Base-by-base conservation (phyloP, 805 yeast genomes). In the Ogataea sp. region DNA sequence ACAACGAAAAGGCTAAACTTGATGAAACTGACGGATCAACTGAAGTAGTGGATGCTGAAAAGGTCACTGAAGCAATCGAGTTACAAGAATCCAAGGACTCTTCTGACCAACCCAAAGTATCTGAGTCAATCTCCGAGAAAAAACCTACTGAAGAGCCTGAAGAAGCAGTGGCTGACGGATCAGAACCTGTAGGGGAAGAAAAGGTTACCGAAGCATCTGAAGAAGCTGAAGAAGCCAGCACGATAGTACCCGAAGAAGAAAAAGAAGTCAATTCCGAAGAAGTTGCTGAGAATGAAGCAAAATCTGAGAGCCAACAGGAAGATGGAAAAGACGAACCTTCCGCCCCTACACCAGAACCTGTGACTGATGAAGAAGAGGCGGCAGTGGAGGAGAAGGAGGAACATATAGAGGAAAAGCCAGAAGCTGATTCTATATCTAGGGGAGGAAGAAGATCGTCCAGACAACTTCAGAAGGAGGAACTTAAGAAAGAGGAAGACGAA, bases 341-440 rank as follows among this genome's bases (percentile, higher is more conserved):
- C 3, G 42, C 46, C 6, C 46, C 46, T 9, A 43, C 46, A 3
- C 46, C 46, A 14, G 44, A 40, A 29, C 45, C 47, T 17, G 36
- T 41, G 3, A 44, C 40, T 15, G 38, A 25, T 11, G 39, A 33
- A 6, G 35, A 39, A 10, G 28, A 14, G 3, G 24, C 13, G 14
- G 24, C 16, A 15, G 27, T 20, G 25, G 18, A 14, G 4, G 38
- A 28, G 10, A 28, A 23, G 10, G 21, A 23, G 6, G 14, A 20
- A 6, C 20, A 26, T 25, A 20, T 6, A 7, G 27, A 25, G 14
- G 31, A 6, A 6, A 26, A 25, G 10, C 29, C 26, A 14, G 38
- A 36, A 9, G 18, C 16, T 15, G 32, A 23, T 6, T 9, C 24
- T 14, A 3, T 9, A 23, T 13, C 31, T 13, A 31, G 20, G 24